A percentile compares a stretch with the other conserved stretches of the same genome.
phyloP scores from a whole-genome alignment of 2,329 filamentous ascomycete species.

The Cladosporium phlei region DNA sequence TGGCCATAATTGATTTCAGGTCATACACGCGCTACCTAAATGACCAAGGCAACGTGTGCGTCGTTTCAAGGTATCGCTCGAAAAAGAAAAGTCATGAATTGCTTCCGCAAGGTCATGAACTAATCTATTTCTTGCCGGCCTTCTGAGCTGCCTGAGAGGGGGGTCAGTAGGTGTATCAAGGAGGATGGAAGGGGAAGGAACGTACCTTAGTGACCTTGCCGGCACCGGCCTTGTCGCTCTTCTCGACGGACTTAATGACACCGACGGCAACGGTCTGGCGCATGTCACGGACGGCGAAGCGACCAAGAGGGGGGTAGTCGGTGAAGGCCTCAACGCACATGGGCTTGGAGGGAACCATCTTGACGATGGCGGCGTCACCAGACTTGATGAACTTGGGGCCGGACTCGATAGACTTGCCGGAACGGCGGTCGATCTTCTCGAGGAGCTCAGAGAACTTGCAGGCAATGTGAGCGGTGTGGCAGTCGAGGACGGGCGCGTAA shows the following conservation, averaged over 20 bases:
- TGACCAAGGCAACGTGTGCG: constrained; percentile 21
- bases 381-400: constrained; percentile 99
- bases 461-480: constrained; percentile 99
- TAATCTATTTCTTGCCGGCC: constrained; percentile 36
- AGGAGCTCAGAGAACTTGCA: constrained; percentile 99
- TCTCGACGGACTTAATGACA: constrained; percentile 69
- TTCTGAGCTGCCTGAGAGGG: constrained; percentile 27
- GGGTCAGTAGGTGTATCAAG: not conserved
- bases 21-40: constrained; percentile 20
- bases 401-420: constrained; percentile 91
- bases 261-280: constrained; percentile 77
- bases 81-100: constrained; percentile 15
- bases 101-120: constrained; percentile 6
- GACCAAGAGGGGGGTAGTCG: constrained; percentile 97
- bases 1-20: constrained; percentile 19
- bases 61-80: constrained; percentile 16
- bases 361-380: constrained; percentile 99
- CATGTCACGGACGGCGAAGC: constrained; percentile 99
- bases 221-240: constrained; percentile 44
- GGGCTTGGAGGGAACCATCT: constrained; percentile 99
- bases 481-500: constrained; percentile 98
- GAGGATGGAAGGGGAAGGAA: constrained; percentile 10
- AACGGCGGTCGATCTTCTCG: constrained; percentile 99
- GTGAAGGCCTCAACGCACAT: constrained; percentile 99
- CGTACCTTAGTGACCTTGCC: constrained; percentile 48